A percentile compares a stretch with the other conserved stretches of the same genome.
Evolutionary conservation across 208 protist species (phyloP).

Genomic region (Acanthamoeba divionensis): DNA sequence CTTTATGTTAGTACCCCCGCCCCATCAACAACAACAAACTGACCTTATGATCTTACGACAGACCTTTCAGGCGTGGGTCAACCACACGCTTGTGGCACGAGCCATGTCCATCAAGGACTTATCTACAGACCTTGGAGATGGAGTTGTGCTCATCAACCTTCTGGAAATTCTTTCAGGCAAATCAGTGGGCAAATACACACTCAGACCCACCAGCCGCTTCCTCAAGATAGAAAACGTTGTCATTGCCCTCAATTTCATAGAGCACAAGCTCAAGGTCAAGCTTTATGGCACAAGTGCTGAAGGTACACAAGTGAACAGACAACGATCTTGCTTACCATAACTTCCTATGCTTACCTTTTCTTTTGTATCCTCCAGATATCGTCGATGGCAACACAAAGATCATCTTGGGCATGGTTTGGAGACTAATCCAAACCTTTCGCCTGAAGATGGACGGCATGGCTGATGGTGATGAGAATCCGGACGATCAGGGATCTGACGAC

Average conservation of each 20-base stretch:
- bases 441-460: conserved; percentile 65
- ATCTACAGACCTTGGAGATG: conserved; percentile 57
- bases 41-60: no score
- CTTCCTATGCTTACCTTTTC: background rate
- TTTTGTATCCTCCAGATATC: background rate
- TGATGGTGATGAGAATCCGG: conserved; percentile 49
- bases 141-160: conserved; percentile 64
- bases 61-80: conserved; percentile 69
- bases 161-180: conserved; percentile 68
- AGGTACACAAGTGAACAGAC: background rate
- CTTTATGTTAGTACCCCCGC: no score
- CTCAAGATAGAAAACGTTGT: conserved; percentile 69
- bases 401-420: conserved; percentile 76
- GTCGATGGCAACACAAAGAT: conserved; percentile 61
- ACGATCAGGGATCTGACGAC: background rate
- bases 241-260: conserved; percentile 60
- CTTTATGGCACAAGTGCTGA: conserved; percentile 59
- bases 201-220: background rate
- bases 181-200: conserved; percentile 54
- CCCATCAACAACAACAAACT: no score
- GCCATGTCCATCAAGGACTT: conserved; percentile 65
- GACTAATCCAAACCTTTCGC: conserved; percentile 63
- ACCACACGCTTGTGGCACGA: conserved; percentile 60
- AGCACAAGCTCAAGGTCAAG: conserved; percentile 57
- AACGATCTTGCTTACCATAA: background rate